Percentiles rank a stretch among this genome's conserved stretches.
Evolutionary conservation across 2,329 filamentous ascomycete genomes (phyloP).

Genomic region (Achaetomium macrosporum): DNA sequence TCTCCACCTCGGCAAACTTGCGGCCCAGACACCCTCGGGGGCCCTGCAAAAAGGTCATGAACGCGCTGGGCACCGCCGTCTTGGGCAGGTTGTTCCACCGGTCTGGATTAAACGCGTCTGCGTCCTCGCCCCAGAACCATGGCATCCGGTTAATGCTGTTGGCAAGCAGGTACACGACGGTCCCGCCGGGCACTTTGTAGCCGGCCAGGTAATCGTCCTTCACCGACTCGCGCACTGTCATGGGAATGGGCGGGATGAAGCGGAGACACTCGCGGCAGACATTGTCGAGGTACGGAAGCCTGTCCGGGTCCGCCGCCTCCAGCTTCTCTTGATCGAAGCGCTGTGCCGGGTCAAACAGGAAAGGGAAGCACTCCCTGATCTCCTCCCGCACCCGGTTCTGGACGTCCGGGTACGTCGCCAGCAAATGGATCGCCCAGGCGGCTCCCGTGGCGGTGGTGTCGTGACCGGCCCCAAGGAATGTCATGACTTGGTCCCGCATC

Average conservation of each 20-base stretch:
- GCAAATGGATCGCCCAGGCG: conserved; percentile 27
- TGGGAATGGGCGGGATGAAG: conserved; percentile 41
- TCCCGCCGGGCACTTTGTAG: conserved; percentile 37
- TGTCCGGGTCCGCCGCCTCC: conserved; percentile 33
- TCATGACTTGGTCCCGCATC: conserved; percentile 31
- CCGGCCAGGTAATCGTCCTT: conserved; percentile 35
- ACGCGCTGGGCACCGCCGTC: conserved; percentile 19
- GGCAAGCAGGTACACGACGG: conserved; percentile 38
- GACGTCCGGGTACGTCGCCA: conserved; percentile 24
- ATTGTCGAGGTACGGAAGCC: conserved; percentile 40
- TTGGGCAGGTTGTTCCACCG: conserved; percentile 19
- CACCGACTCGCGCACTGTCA: conserved; percentile 39
- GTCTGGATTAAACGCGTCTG: conserved; percentile 22
- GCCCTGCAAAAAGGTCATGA: conserved; percentile 23
- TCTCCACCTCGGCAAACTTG: conserved; percentile 25
- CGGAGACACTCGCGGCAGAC: conserved; percentile 42
- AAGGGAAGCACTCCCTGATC: conserved; percentile 27
- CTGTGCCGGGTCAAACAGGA: conserved; percentile 33
- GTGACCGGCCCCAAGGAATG: conserved; percentile 31
- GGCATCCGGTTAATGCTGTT: conserved; percentile 28
- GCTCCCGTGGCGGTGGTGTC: conserved; percentile 31
- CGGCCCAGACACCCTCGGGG: conserved; percentile 21
- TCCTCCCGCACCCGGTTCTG: conserved; percentile 22
- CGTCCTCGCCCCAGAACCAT: conserved; percentile 20
- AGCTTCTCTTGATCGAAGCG: conserved; percentile 29